Evolutionary conservation across 345 rosid genomes (phyloP), one percentile per base, ranked within the genome.

Genomic region (Pistacia integerrima): DNA sequence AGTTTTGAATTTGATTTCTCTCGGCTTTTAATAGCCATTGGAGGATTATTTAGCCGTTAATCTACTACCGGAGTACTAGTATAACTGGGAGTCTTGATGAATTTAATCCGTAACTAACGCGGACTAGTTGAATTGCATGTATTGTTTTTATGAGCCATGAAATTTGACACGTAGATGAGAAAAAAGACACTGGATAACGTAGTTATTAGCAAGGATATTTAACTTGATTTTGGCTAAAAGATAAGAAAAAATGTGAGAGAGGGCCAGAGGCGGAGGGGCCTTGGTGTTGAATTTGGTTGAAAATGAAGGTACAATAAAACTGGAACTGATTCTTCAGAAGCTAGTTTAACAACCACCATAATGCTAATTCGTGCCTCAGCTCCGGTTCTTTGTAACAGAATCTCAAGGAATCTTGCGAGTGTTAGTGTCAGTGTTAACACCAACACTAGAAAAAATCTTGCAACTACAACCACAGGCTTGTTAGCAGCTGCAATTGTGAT

Each of bases 401-500:
- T 36, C 28, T 16, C 48, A 51, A 20, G 12, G 1, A 33, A 6
- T 48, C 65, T 57, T 38, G 74, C 51, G 14, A 14, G 25, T 36
- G 35, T 60, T 18, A 64, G 25, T 8, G 46, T 41, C 64, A 80
- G 20, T 30, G 33, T 30, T 30, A 30, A 30, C 61, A 49, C 20
- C 67, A 66, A 57, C 13, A 68, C 5, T 51, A 36, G 11, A 20
- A 38, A 10, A 74, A 9, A 54, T 54, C 57, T 54, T 6, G 52
- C 79, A 76, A 74, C 75, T 12, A 77, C 81, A 52, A 76, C 75
- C 41, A 72, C 82, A 3, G 46, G 88, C 10, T 69, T 84, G 12
- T 58, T 88, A 38, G 81, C 92, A 2, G 85, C 92, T 17, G 83
- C 80, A n/a, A 60, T 82, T 35, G 74, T 75, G 38, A 38, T 79